Evolutionary conservation across 2,329 filamentous ascomycete species (phyloP).

Genomic region (Pseudonectria foliicola): DNA sequence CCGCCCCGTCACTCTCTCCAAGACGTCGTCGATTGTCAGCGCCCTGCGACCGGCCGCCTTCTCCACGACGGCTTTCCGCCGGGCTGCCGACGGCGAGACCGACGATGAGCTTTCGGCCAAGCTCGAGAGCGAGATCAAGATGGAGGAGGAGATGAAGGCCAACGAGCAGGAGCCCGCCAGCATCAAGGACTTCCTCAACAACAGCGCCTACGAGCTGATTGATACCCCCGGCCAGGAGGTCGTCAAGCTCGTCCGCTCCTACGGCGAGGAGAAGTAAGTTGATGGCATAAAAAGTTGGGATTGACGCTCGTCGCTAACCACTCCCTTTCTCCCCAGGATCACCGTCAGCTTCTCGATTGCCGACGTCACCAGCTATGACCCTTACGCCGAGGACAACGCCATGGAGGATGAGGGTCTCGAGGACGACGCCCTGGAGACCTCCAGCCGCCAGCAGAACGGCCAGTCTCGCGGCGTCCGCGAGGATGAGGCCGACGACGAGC

Average conservation of each 20-base stretch:
- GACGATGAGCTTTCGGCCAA: conserved; percentile 81
- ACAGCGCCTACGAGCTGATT: conserved; percentile 73
- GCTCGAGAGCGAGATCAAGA: conserved; percentile 73
- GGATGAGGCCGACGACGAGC: conserved; percentile 39
- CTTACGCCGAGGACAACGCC: conserved; percentile 30
- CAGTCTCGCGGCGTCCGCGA: conserved; percentile 48
- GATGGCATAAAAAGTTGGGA: neutral
- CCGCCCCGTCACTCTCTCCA: conserved; percentile 43
- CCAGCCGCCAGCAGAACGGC: conserved; percentile 48
- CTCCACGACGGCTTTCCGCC: conserved; percentile 37
- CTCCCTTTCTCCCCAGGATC: conserved; percentile 25
- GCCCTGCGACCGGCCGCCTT: conserved; percentile 34
- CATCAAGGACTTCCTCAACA: conserved; percentile 83
- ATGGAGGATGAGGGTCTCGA: conserved; percentile 34
- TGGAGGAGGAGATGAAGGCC: conserved; percentile 76
- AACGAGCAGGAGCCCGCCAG: conserved; percentile 65
- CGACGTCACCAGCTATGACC: conserved; percentile 33
- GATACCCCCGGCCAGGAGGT: conserved; percentile 83
- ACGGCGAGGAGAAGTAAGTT: conserved; percentile 79
- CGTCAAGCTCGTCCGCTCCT: conserved; percentile 73
- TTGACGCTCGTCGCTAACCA: conserved; percentile 11
- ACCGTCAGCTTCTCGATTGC: conserved; percentile 37
- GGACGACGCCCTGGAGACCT: conserved; percentile 39
- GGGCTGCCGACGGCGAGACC: conserved; percentile 39
- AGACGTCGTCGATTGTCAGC: conserved; percentile 32